Evolutionary conservation across 1,139 yeast genomes (phyloP).

Genomic region (Hyphopichia wangnamkhiaoensis): DNA sequence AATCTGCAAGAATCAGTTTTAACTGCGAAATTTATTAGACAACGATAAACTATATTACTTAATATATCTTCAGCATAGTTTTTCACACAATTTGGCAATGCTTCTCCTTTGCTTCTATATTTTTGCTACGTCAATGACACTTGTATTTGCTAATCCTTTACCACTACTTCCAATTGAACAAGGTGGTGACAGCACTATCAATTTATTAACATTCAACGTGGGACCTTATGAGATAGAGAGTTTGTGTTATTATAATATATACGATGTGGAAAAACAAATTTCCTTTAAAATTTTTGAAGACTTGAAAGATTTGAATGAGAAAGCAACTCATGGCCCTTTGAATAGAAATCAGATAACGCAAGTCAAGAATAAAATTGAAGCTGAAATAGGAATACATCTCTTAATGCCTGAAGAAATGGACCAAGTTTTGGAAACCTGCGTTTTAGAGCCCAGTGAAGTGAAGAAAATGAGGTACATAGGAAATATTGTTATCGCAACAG

Average conservation of each 20-base stretch:
- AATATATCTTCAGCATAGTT: too few relatives aligned
- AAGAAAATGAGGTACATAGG: slow-evolving; percentile 7
- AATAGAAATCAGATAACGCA: too few relatives aligned
- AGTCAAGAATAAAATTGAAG: neutral
- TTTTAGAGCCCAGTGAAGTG: slow-evolving; percentile 8
- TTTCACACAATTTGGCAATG: too few relatives aligned
- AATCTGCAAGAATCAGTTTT: too few relatives aligned
- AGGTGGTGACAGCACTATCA: neutral
- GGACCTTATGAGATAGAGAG: slow-evolving; percentile 1
- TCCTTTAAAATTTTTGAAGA: slow-evolving; percentile 2
- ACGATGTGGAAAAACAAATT: slow-evolving; percentile 7
- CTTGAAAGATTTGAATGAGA: neutral
- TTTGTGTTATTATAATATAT: slow-evolving; percentile 8
- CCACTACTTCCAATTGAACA: neutral
- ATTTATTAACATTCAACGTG: slow-evolving; percentile 1
- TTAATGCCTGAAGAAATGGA: slow-evolving; percentile 1
- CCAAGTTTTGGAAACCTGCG: slow-evolving; percentile 5
- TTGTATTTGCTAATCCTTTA: neutral
- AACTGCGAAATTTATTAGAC: too few relatives aligned
- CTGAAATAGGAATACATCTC: neutral
- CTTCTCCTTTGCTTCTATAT: neutral
- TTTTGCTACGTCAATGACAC: neutral
- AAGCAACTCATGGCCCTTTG: too few relatives aligned
- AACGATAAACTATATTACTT: too few relatives aligned
- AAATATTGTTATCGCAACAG: slow-evolving; percentile 8